These are phyloP conservation scores for Yamadazyma jaroonii DNA, from an alignment of 1,139 yeast species.

Conservation along the genomic window DNA sequence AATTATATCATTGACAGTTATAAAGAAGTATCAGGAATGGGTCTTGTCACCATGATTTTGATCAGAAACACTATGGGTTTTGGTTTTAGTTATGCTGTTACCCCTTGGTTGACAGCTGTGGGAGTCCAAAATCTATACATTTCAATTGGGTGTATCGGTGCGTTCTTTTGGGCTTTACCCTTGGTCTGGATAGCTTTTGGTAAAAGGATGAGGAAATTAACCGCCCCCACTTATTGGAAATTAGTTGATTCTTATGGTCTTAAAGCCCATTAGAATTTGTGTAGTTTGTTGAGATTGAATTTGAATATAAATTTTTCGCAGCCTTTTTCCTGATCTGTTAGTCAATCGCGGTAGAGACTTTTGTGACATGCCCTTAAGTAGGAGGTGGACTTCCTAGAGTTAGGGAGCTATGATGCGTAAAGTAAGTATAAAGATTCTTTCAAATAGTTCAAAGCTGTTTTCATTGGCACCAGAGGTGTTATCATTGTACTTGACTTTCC, in stretches of 20 bases:
- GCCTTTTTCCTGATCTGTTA: too few species aligned
- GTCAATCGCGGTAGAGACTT: too few species aligned
- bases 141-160: conserved; percentile 21
- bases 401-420: too few species aligned
- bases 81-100: conserved; percentile 21
- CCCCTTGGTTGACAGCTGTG: conserved; percentile 20
- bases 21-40: conserved; percentile 21
- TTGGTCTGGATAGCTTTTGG: conserved; percentile 23
- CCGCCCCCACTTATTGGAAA: conserved; percentile 20
- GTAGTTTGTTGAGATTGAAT: too few species aligned
- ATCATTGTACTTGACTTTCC: too few species aligned
- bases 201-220: conserved; percentile 18
- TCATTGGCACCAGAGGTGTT: too few species aligned
- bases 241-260: conserved; percentile 20
- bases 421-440: too few species aligned
- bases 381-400: too few species aligned
- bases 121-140: conserved; percentile 21
- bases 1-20: conserved; percentile 22
- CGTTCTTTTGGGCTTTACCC: conserved; percentile 21
- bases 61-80: conserved; percentile 22
- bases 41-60: conserved; percentile 21
- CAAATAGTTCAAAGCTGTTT: too few species aligned
- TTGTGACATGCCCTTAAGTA: too few species aligned
- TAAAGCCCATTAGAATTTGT: conserved; percentile 14
- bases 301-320: too few species aligned